Evolutionary conservation across 2,329 filamentous ascomycete genomes (phyloP), one percentile per base, ranked within the genome.

Genomic region (Parastagonospora avenae): DNA sequence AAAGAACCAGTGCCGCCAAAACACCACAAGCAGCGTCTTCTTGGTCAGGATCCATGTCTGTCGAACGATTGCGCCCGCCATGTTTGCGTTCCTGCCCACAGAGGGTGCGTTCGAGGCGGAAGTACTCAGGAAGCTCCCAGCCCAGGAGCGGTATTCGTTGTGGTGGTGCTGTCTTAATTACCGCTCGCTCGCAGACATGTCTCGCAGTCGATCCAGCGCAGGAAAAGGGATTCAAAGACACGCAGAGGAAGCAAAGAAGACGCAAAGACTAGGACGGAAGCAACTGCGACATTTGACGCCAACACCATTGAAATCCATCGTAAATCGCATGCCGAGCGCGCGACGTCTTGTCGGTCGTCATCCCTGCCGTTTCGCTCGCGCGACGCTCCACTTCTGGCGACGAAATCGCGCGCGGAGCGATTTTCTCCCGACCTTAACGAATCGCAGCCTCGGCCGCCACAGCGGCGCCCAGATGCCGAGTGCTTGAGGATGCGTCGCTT

Each of bases 41-140:
- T 80, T 74, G 43, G 77, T 80, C 59, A 86, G 74, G 24, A 81
- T 81, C 79, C 79, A 81, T 63, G 80, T 79, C 70, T 85, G 83
- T 36, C 75, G 72, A 19, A 76, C 54, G 57, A 82, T 76, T 42
- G 60, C 61, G 50, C 62, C 59, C 28, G 59, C 64, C 63, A 68
- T 69, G 36, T 33, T 57, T 38, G 51, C 41, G 11, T 32, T 27
- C 46, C 38, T 46, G 50, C 58, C 50, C 59, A 35, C 49, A n/a
- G 40, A 39, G 61, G 50, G 59, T 54, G 50, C 33, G 55, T 46
- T 54, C 3, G 31, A 32, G 42, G n/a, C 9, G 38, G 42, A n/a
- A 37, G 1, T 15, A 36, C 31, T 39, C 11, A 24, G 35, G 35
- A 27, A 51, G 42, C 24, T 33, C 9, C 42, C 15, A 28, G 10